phyloP scores from a whole-genome alignment of 1,284 basidiomycete genomes.

The Leccinum fuscescens region DNA sequence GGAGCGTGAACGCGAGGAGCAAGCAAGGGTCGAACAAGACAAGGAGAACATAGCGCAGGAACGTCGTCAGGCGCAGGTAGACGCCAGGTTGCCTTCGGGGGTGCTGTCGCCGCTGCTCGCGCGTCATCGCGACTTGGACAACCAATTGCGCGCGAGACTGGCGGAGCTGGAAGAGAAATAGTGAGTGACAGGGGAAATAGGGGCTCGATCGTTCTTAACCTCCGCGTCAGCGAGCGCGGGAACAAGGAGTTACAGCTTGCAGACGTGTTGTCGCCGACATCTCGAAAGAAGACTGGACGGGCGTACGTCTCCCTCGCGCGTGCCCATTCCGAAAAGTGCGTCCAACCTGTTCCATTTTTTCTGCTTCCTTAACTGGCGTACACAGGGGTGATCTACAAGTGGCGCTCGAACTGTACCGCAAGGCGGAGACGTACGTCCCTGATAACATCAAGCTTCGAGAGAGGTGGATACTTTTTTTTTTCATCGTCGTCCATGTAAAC shows the following conservation, averaged over 20 bases:
- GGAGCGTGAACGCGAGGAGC: constrained; percentile 41
- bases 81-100: constrained; percentile 47
- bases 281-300: constrained; percentile 71
- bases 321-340: constrained; percentile 74
- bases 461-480: constrained; percentile 61
- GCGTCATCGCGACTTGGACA: constrained; percentile 62
- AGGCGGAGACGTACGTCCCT: constrained; percentile 72
- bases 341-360: too few species aligned
- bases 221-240: constrained; percentile 14
- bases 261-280: constrained; percentile 62
- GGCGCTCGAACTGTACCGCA: constrained; percentile 72
- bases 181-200: constrained; percentile 28
- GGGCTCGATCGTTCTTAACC: constrained; percentile 7
- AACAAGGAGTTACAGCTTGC: constrained; percentile 58
- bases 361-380: neutral
- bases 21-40: constrained; percentile 38
- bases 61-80: neutral
- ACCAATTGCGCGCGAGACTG: constrained; percentile 59
- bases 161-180: constrained; percentile 66
- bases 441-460: constrained; percentile 78
- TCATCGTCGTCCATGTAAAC: constrained; percentile 44
- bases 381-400: constrained; percentile 66
- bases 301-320: constrained; percentile 76
- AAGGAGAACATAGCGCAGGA: constrained; percentile 23
- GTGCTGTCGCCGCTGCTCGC: constrained; percentile 59